Conservation (phyloP, 352 stramenopile species). For the Thraustotheca clavata region DNA sequence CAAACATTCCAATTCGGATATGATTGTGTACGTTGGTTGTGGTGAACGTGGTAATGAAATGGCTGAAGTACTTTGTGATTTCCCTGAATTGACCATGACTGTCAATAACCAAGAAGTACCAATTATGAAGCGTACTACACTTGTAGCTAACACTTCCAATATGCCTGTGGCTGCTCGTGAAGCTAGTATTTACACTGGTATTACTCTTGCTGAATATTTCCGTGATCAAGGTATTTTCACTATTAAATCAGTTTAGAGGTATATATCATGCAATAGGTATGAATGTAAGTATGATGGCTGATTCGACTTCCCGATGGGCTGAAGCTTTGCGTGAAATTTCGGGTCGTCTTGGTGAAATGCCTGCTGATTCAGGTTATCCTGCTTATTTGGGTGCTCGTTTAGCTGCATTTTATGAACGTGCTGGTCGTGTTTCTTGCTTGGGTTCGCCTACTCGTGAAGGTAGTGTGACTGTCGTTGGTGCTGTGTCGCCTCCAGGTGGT, state of each 20-base stretch:
- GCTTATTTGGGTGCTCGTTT: conserved; percentile 98
- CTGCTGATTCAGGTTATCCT: conserved; percentile 94
- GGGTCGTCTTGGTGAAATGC: conserved; percentile 99
- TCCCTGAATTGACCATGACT: conserved; percentile 99
- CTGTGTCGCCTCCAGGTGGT: conserved; percentile 97
- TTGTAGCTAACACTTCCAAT: conserved; percentile 99
- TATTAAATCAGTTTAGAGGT: not conserved
- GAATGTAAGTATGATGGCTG: conserved; percentile 99
- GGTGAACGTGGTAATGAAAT: conserved; percentile 99
- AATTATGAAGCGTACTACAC: conserved; percentile 99
- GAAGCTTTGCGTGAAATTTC: conserved; percentile 99
- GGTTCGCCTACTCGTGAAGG: conserved; percentile 96
- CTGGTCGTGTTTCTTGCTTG: conserved; percentile 95
- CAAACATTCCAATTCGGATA: conserved; percentile 99
- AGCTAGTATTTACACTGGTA: conserved; percentile 99
- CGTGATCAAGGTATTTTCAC: conserved; percentile 79
- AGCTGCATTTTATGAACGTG: conserved; percentile 99
- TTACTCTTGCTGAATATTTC: conserved; percentile 99
- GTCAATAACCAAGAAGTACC: conserved; percentile 95
- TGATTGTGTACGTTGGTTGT: conserved; percentile 99
- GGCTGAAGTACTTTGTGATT: conserved; percentile 98
- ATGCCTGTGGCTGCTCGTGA: conserved; percentile 99
- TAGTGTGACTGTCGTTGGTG: conserved; percentile 98
- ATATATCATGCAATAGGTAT: conserved; percentile 68
- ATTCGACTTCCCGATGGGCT: conserved; percentile 99